Base-by-base conservation (phyloP, 371 early-diverging fungal species). In the Apophysomyces ossiformis region DNA sequence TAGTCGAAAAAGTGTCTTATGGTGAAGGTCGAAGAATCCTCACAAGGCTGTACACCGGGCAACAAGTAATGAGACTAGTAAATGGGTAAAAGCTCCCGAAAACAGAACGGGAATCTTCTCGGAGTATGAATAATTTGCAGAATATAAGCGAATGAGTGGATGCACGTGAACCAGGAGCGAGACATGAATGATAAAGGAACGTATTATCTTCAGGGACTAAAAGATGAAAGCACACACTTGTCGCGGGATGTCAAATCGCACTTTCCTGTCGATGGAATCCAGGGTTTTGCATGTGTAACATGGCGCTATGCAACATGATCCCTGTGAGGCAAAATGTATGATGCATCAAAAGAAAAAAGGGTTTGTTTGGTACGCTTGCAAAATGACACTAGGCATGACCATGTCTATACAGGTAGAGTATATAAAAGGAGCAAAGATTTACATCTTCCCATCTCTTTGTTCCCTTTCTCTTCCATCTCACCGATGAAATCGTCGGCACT, bases 401-500 rank as follows among this genome's bases (percentile, higher is more conserved):
- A 13, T 50, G 9, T 50, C 8, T 9, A 16, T 9, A 21, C 9
- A 4, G 16, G 21, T 21, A 50, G 0, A 6, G 54, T 4, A 21
- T 32, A 50, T 50, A 50, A 50, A 50, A 50, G 54, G 54, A 16
- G 13, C 16, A 45, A 21, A 7, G 8, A 2, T 9, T 50, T 9
- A 18, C 54, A 41, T 41, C 13, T 13, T 11, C 0, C 21, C 5
- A 4, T 50, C 9, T 21, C 21, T 21, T 50, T 50, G 54, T 21
- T 2, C 32, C 21, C 21, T 21, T 21, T 16, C 21, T 9, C 9
- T 11, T 26, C 9, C 9, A n/a, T 50, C 11, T 8, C 9, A 16
- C 26, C 60, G 41, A 60, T 60, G 60, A 60, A 60, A 21, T 39
- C 60, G 38, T 9, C 54, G 21, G 21, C 37, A 7, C 9, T 57